Evolutionary conservation across 1,284 basidiomycete genomes (phyloP).

Genomic region (Ceratobasidium sp.): DNA sequence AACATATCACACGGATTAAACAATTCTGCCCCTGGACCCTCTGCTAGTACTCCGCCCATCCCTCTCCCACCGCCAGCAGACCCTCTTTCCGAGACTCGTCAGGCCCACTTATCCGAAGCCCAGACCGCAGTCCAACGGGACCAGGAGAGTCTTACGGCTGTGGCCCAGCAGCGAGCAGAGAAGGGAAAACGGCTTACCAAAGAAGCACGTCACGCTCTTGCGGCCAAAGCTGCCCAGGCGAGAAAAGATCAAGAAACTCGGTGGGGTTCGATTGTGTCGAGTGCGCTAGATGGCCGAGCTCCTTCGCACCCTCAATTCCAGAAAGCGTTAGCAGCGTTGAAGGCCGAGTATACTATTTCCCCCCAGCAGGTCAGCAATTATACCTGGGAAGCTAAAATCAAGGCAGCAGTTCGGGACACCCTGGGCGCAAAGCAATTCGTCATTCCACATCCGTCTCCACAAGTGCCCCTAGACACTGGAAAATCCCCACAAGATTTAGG

Average conservation of each 20-base stretch:
- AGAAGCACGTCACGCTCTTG: conserved; percentile 13
- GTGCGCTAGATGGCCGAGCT: conserved; percentile 7
- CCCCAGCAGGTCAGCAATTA: conserved; percentile 11
- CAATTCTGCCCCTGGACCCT: no score
- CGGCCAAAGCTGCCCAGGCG: conserved; percentile 23
- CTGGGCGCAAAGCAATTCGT: conserved; percentile 34
- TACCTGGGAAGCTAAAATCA: conserved; percentile 15
- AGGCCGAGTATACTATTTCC: conserved; percentile 13
- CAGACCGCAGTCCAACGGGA: conserved; percentile 58
- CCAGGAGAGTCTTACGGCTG: conserved; percentile 5
- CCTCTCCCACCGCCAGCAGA: conserved; percentile 1
- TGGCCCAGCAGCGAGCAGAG: conserved; percentile 11
- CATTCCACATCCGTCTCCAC: conserved; percentile 5
- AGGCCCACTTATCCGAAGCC: conserved; percentile 62
- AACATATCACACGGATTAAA: not conserved
- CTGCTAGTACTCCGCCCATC: not conserved
- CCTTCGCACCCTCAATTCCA: conserved; percentile 14
- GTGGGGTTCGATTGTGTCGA: conserved; percentile 13
- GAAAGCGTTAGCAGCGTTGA: conserved; percentile 6
- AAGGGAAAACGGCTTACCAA: conserved; percentile 6
- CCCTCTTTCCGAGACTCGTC: conserved; percentile 9
- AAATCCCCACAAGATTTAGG: conserved; percentile 6
- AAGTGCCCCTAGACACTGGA: not conserved
- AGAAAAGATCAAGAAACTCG: conserved; percentile 20
- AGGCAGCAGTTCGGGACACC: conserved; percentile 10